Percentiles rank a stretch among this genome's conserved stretches.
Conservation (phyloP, 108 stramenopile genomes). For the Bacterosira constricta region DNA sequence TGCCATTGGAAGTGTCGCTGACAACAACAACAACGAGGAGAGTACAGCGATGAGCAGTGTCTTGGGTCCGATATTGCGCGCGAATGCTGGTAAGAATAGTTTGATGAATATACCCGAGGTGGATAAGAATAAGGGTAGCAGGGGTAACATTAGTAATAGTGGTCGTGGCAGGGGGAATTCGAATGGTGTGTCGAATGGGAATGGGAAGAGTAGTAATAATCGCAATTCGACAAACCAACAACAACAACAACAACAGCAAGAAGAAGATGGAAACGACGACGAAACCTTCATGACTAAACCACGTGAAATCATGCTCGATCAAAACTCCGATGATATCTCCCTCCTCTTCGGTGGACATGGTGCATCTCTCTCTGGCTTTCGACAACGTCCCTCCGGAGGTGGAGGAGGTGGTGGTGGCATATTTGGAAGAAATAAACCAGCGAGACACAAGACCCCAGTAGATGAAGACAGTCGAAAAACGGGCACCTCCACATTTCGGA, state of each 20-base stretch:
- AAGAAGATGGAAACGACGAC: constrained; percentile 14
- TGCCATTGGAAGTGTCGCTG: too few relatives aligned
- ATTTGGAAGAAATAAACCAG: neutral
- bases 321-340: constrained; percentile 30
- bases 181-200: neutral
- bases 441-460: neutral
- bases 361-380: constrained; percentile 3
- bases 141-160: neutral
- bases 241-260: constrained; percentile 1
- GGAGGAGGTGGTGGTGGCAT: neutral
- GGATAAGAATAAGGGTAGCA: neutral
- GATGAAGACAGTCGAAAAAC: neutral
- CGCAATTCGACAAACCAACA: neutral
- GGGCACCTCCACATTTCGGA: constrained; percentile 8
- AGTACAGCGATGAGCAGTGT: constrained; percentile 35
- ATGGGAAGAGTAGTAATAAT: neutral
- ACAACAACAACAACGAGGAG: constrained; percentile 20
- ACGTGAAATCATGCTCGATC: constrained; percentile 30
- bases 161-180: neutral
- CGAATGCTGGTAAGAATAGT: too few relatives aligned
- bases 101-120: neutral
- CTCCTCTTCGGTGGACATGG: constrained; percentile 27
- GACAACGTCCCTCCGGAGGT: neutral
- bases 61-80: constrained; percentile 8
- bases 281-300: constrained; percentile 44